These are phyloP conservation scores for Vigna nakashimae DNA, from an alignment of 306 rosid genomes.

Conservation along the genomic window DNA sequence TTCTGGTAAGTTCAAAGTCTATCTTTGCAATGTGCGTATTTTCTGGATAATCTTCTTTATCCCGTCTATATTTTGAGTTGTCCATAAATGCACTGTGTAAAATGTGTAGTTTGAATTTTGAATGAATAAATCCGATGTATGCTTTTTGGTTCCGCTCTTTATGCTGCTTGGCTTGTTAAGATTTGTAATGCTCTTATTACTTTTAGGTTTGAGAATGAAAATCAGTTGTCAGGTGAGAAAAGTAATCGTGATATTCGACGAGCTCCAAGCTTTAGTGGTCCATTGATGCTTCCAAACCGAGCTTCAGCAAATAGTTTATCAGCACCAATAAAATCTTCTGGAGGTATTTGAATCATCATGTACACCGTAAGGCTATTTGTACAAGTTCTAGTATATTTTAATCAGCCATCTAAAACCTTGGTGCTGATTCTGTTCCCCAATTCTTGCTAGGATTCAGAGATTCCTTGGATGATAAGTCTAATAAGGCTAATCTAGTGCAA, in stretches of 20 bases:
- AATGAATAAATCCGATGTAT: slow-evolving; percentile 24
- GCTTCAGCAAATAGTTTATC: slow-evolving; percentile 99
- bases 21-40: not conserved
- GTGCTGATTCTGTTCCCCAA: slow-evolving; percentile 39
- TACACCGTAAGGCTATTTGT: slow-evolving; percentile 24
- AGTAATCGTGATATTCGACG: slow-evolving; percentile 66
- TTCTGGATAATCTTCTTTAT: slow-evolving; percentile 9
- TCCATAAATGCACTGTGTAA: slow-evolving; percentile 6
- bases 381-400: slow-evolving; percentile 27
- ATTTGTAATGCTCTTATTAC: slow-evolving; percentile 36
- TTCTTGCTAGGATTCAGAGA: slow-evolving; percentile 82
- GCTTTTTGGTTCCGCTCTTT: slow-evolving; percentile 21
- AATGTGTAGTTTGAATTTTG: slow-evolving; percentile 31
- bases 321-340: slow-evolving; percentile 97
- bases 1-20: slow-evolving; percentile 23
- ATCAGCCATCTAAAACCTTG: slow-evolving; percentile 31
- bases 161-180: slow-evolving; percentile 28
- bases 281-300: slow-evolving; percentile 96
- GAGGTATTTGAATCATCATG: slow-evolving; percentile 67
- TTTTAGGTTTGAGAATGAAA: slow-evolving; percentile 79
- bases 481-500: slow-evolving; percentile 95
- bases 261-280: slow-evolving; percentile 96
- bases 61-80: slow-evolving; percentile 29
- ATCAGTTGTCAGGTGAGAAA: slow-evolving; percentile 60
- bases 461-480: slow-evolving; percentile 91